Conservation (phyloP, 2,329 filamentous ascomycete genomes). For the Fusarium graminum region DNA sequence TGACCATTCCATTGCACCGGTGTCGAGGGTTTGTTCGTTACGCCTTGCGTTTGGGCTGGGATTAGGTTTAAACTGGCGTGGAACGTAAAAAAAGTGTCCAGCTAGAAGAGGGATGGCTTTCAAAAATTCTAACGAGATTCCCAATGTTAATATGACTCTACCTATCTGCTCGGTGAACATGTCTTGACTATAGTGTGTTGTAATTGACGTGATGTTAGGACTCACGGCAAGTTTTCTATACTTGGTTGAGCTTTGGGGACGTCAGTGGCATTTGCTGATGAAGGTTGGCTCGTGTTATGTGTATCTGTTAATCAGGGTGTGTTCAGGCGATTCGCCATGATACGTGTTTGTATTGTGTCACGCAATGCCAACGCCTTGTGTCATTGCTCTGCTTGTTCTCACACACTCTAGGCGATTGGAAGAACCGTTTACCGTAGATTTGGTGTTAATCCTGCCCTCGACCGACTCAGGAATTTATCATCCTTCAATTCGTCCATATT, state of each 20-base stretch:
- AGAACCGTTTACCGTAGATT: too few species aligned
- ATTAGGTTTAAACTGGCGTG: conserved; percentile 54
- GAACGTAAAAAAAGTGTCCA: conserved; percentile 53
- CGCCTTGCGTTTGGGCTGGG: conserved; percentile 55
- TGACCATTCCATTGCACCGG: conserved; percentile 63
- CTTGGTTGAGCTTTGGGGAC: too few species aligned
- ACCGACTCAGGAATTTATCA: conserved; percentile 1
- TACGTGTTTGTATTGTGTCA: too few species aligned
- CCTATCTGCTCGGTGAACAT: conserved; percentile 27
- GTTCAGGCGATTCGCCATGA: too few species aligned
- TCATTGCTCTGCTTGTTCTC: too few species aligned
- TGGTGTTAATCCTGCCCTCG: neutral
- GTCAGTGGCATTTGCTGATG: too few species aligned
- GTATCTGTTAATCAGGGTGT: too few species aligned
- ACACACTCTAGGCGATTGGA: too few species aligned
- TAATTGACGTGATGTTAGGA: neutral
- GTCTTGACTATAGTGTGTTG: neutral
- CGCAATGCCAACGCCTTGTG: too few species aligned
- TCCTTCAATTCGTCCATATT: conserved; percentile 14
- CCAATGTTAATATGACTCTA: conserved; percentile 50
- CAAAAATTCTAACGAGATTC: conserved; percentile 54
- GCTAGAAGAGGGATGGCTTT: conserved; percentile 53
- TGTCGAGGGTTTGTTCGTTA: conserved; percentile 64
- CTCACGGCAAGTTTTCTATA: too few species aligned
- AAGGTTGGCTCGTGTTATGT: too few species aligned